Conservation (phyloP, 2,329 filamentous ascomycete genomes). For the Cryphonectria radicalis region DNA sequence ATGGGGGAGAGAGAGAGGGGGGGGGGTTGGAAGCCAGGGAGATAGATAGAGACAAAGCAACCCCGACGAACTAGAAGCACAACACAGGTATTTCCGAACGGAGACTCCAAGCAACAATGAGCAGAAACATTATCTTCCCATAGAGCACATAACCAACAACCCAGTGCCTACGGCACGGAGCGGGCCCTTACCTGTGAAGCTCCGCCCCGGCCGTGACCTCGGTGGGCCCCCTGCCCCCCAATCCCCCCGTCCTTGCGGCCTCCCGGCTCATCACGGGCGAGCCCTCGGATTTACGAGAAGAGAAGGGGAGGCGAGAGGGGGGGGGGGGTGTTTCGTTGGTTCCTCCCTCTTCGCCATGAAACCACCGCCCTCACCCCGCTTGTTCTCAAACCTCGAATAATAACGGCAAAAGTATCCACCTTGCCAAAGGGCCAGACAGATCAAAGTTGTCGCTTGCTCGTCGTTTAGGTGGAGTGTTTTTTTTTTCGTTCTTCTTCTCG, state of each 20-base stretch:
- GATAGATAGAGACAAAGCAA: no score
- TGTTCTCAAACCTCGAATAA: neutral
- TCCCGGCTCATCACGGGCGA: neutral
- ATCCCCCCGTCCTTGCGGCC: neutral
- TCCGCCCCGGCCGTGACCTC: neutral
- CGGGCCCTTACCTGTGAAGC: neutral
- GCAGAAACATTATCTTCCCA: neutral
- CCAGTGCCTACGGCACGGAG: slow-evolving; percentile 5
- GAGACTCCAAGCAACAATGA: neutral
- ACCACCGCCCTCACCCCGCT: neutral
- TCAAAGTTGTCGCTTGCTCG: neutral
- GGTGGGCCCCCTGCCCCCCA: no score
- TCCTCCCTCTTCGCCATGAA: neutral
- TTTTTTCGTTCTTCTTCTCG: no score
- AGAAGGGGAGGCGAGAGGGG: neutral
- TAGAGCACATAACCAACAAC: neutral
- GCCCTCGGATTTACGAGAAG: neutral
- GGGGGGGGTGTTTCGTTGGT: no score
- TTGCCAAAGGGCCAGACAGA: neutral
- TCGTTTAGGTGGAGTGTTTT: neutral
- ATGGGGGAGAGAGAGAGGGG: no score
- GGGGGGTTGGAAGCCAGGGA: no score
- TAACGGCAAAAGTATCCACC: neutral
- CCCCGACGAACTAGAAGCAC: neutral
- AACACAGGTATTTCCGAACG: neutral